Conservation (phyloP, 202 grass and related monocot species). For the Elaeis oleifera region DNA sequence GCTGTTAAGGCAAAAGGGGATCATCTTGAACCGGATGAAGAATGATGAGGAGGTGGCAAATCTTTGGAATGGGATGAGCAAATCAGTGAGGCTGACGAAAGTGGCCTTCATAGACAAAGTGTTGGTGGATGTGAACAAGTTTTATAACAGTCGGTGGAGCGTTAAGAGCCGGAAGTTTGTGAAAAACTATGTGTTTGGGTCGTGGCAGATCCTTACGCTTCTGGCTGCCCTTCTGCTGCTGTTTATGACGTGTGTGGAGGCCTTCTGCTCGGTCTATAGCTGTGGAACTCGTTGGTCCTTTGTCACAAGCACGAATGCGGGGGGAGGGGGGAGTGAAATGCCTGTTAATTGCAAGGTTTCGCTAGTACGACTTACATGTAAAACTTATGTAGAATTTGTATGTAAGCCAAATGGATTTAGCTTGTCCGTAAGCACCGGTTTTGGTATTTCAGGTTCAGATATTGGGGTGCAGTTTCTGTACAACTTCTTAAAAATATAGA, state of each 20-base stretch:
- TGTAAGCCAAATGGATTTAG: no score
- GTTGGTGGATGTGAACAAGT: conserved; percentile 56
- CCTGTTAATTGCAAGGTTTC: no score
- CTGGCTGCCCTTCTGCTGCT: conserved; percentile 30
- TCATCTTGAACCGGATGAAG: conserved; percentile 68
- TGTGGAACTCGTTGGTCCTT: conserved; percentile 26
- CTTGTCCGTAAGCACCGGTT: no score
- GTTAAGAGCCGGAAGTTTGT: conserved; percentile 58
- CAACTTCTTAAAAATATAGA: no score
- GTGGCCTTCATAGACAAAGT: conserved; percentile 48
- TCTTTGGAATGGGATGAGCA: conserved; percentile 67
- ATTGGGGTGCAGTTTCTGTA: no score
- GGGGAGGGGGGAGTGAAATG: no score
- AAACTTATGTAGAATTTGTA: no score
- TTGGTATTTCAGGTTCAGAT: no score
- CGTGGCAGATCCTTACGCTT: conserved; percentile 35
- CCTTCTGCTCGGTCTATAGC: conserved; percentile 38
- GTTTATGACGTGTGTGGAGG: conserved; percentile 42
- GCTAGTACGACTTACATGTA: no score
- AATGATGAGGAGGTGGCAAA: conserved; percentile 52
- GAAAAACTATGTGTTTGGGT: conserved; percentile 47
- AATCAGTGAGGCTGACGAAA: conserved; percentile 45
- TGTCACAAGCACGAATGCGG: no score
- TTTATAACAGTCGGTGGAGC: conserved; percentile 45
- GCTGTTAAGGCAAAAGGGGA: conserved; percentile 38